Evolutionary conservation across 805 yeast species (phyloP).

Genomic region (Henningerozyma blattae): DNA sequence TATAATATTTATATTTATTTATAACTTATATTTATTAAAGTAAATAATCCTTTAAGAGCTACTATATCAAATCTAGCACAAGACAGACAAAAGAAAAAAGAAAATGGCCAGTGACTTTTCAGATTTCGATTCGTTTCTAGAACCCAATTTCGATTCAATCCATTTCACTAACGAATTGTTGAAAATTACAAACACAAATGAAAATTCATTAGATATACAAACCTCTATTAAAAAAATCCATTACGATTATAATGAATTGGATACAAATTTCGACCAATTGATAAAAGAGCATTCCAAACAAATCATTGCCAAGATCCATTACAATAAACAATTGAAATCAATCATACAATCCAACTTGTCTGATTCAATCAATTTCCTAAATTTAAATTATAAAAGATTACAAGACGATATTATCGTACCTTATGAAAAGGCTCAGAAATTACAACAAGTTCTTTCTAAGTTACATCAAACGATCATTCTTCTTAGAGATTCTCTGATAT

Average conservation of each 20-base stretch:
- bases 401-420: conserved; percentile 19
- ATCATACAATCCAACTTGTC: conserved; percentile 8
- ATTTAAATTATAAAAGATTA: conserved; percentile 21
- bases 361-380: conserved; percentile 17
- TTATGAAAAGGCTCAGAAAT: conserved; percentile 17
- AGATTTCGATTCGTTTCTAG: conserved; percentile 18
- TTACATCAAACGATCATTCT: conserved; percentile 23
- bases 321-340: conserved; percentile 3
- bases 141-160: conserved; percentile 9
- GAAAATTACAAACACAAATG: conserved; percentile 12
- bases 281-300: conserved; percentile 17
- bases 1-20: too few relatives aligned
- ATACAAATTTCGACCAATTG: conserved; percentile 10
- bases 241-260: conserved; percentile 19
- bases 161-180: conserved; percentile 17
- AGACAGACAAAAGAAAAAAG: too few relatives aligned
- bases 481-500: conserved; percentile 19
- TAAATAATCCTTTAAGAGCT: too few relatives aligned
- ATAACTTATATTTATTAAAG: too few relatives aligned
- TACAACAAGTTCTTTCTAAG: conserved; percentile 21
- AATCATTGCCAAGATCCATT: conserved; percentile 9
- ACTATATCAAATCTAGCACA: too few relatives aligned
- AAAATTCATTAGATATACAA: conserved; percentile 14
- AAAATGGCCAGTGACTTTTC: conserved; percentile 10
- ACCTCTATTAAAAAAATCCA: conserved; percentile 21